Percentiles rank a stretch among this genome's conserved stretches.
These are phyloP conservation scores for Leccinum arenicola DNA, from an alignment of 768 basidiomycete genomes.

Conservation along the genomic window DNA sequence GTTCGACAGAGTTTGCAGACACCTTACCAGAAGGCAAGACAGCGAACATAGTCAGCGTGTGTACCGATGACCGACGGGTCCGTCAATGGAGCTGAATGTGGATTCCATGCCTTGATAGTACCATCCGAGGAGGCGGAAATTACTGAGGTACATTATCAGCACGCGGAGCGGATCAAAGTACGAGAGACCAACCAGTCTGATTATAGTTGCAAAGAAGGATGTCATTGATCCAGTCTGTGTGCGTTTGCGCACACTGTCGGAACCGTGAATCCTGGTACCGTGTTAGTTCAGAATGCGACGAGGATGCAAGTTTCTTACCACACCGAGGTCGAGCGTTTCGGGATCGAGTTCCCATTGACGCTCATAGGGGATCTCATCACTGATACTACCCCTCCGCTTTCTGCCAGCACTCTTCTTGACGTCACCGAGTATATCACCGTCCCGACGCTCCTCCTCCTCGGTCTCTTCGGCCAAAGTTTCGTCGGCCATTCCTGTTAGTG, in stretches of 20 bases:
- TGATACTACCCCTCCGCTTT: constrained; percentile 30
- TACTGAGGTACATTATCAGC: constrained; percentile 42
- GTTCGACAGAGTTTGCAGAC: constrained; percentile 1
- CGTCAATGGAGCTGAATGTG: constrained; percentile 58
- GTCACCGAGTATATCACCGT: constrained; percentile 77
- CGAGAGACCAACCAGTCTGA: constrained; percentile 62
- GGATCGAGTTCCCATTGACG: constrained; percentile 78
- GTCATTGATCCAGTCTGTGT: constrained; percentile 97
- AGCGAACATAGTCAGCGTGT: constrained; percentile 86
- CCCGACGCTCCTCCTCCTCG: constrained; percentile 64
- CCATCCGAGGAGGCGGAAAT: constrained; percentile 96
- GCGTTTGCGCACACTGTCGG: constrained; percentile 84
- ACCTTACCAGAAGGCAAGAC: constrained; percentile 64
- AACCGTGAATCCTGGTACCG: constrained; percentile 55
- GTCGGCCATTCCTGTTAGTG: constrained; percentile 82
- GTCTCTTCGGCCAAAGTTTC: constrained; percentile 63
- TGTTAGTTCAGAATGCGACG: constrained; percentile 7
- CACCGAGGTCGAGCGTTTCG: constrained; percentile 44
- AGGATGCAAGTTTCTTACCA: constrained; percentile 38
- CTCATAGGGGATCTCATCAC: constrained; percentile 54
- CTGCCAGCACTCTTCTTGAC: constrained; percentile 44
- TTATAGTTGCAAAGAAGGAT: constrained; percentile 88
- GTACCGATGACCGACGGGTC: constrained; percentile 70
- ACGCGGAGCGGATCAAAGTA: not conserved
- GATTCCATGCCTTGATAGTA: constrained; percentile 90